Evolutionary conservation across 1,284 basidiomycete species (phyloP).

Genomic region (Ganoderma sinense): DNA sequence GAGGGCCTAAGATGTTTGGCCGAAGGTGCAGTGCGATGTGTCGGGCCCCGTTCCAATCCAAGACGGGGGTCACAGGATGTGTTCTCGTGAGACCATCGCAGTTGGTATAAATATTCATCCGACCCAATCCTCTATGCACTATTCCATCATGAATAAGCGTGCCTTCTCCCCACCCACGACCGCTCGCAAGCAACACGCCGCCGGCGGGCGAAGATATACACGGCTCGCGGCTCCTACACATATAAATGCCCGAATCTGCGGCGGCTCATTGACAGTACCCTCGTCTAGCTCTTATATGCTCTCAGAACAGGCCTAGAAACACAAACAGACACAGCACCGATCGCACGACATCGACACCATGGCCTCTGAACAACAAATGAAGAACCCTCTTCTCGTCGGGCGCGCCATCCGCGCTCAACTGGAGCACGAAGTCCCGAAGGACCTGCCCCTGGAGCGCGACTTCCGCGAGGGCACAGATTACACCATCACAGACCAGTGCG

Average conservation of each 20-base stretch:
- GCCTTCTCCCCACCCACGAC: slow-evolving; percentile 26
- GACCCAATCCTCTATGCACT: slow-evolving; percentile 17
- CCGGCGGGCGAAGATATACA: slow-evolving; percentile 27
- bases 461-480: slow-evolving; percentile 44
- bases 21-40: slow-evolving; percentile 11
- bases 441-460: slow-evolving; percentile 46
- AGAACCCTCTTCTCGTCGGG: slow-evolving; percentile 46
- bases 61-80: slow-evolving; percentile 24
- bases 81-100: slow-evolving; percentile 24
- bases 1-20: neutral
- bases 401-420: slow-evolving; percentile 47
- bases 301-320: neutral
- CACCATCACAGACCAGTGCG: slow-evolving; percentile 45
- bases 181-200: slow-evolving; percentile 19
- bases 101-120: slow-evolving; percentile 14
- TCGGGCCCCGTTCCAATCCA: slow-evolving; percentile 22
- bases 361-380: slow-evolving; percentile 43
- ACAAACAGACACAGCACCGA: neutral
- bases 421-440: slow-evolving; percentile 43
- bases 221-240: slow-evolving; percentile 6
- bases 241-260: slow-evolving; percentile 17
- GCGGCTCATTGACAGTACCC: slow-evolving; percentile 9
- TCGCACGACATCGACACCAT: slow-evolving; percentile 19
- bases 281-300: neutral
- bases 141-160: slow-evolving; percentile 21